These are phyloP conservation scores for Teunomyces pallodes DNA, from an alignment of 805 yeast species.

Conservation along the genomic window DNA sequence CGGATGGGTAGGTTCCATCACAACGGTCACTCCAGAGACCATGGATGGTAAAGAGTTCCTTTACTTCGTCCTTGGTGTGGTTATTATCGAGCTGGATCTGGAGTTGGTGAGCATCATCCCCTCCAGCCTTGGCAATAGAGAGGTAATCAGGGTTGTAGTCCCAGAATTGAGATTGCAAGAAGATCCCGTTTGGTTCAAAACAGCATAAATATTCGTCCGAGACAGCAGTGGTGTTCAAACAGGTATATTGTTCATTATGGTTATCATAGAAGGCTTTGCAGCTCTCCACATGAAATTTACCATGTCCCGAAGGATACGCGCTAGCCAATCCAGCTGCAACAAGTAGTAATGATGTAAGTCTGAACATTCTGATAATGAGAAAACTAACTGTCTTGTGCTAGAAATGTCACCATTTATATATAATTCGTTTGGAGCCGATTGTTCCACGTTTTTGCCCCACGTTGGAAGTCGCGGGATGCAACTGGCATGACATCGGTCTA, in stretches of 20 bases:
- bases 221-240: conserved; percentile 17
- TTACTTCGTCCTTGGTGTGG: conserved; percentile 9
- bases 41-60: conserved; percentile 40
- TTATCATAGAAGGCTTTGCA: conserved; percentile 14
- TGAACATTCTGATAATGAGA: not conserved
- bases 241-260: conserved; percentile 12
- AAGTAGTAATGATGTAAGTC: not conserved
- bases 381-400: not conserved
- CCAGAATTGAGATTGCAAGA: conserved; percentile 45
- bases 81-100: not conserved
- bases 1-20: conserved; percentile 37
- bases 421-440: not conserved
- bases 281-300: conserved; percentile 13
- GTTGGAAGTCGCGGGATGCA: not conserved
- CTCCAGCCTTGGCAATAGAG: conserved; percentile 6
- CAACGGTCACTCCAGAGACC: conserved; percentile 46
- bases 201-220: conserved; percentile 49
- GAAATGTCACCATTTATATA: not conserved
- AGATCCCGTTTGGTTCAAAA: conserved; percentile 39
- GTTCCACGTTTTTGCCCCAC: not conserved
- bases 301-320: conserved; percentile 4
- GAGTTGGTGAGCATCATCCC: conserved; percentile 7
- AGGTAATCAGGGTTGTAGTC: conserved; percentile 26
- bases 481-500: not conserved
- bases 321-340: conserved; percentile 2